These are phyloP conservation scores for Halenospora varia DNA, from an alignment of 495 filamentous ascomycete species.

Conservation along the genomic window DNA sequence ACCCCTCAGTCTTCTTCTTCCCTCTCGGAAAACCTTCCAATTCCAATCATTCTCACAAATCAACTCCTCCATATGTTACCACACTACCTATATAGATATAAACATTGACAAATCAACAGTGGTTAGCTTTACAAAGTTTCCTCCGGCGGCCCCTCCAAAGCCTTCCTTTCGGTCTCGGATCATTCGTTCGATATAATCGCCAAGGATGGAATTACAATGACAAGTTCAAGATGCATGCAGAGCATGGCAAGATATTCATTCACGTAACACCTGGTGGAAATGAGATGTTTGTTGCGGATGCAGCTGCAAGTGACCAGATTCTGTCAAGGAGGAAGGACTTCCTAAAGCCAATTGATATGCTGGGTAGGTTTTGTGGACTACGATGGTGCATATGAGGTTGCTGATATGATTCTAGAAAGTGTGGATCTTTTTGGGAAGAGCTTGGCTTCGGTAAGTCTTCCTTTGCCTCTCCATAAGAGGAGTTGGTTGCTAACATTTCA, in stretches of 20 bases:
- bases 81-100: too few species aligned
- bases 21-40: too few species aligned
- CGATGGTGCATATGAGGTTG: constrained; percentile 5
- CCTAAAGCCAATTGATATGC: constrained; percentile 25
- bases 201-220: constrained; percentile 3
- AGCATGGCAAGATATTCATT: constrained; percentile 22
- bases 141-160: background rate
- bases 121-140: too few species aligned
- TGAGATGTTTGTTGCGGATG: constrained; percentile 5
- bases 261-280: constrained; percentile 3
- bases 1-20: background rate
- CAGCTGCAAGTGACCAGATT: constrained; percentile 3
- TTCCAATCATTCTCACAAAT: too few species aligned
- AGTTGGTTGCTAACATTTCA: constrained; percentile 1
- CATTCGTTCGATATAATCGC: background rate
- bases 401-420: constrained; percentile 14
- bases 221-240: background rate
- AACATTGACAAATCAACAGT: too few species aligned
- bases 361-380: constrained; percentile 24
- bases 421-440: constrained; percentile 32
- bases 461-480: background rate
- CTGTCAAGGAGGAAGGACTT: constrained; percentile 14
- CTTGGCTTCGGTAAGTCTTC: background rate
- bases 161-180: background rate
- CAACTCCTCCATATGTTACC: too few species aligned